Base-by-base conservation (phyloP, 192 early-diverging fungal species). In the Entomortierella beljakovae region DNA sequence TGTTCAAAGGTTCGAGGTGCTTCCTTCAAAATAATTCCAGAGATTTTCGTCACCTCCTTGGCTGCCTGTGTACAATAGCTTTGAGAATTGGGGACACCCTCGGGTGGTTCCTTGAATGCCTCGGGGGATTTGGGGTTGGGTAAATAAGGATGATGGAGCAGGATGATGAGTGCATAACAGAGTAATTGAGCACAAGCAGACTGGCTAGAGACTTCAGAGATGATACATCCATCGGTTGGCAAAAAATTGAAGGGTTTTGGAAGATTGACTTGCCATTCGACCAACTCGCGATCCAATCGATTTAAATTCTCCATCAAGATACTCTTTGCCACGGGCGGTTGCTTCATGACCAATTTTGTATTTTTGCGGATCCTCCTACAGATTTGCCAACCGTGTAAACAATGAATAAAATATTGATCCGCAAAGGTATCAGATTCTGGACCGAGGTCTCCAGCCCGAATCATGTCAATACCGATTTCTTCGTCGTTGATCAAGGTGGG, bases 41-140 rank as follows among this genome's bases (percentile, higher is more conserved):
- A 60, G 48, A 79, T 79, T 40, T 70, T 79, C 6, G 75, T 79
- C 31, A 79, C 61, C 68, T 79, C 75, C 51, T 79, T 79, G 28
- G 75, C 75, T 4, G 75, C 75, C 48, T 79, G 75, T 0, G 75
- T 79, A 26, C 75, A 79, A 16, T 79, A 79, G 10, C 75, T 68
- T 51, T 79, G 75, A 25, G 75, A 79, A 25, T 79, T 62, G 8
- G 66, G 75, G 22, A 68, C 11, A 28, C 67, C 75, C 28, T 43
- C 42, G 23, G 56, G 15, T 22, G 75, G 52, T 10, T 54, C 46
- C 29, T 70, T 61, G 18, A 79, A 79, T 1, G 75, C 75, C 48
- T 79, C 75, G 7, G 67, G 49, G 29, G 67, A 70, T 61, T 65
- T 69, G n/a, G 75, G 75, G 51, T 79, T 79, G 40, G 75, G 75